A percentile compares a stretch with the other conserved stretches of the same genome.
phyloP scores from a whole-genome alignment of 1,284 basidiomycete genomes.

The Microbotryum intermedium region DNA sequence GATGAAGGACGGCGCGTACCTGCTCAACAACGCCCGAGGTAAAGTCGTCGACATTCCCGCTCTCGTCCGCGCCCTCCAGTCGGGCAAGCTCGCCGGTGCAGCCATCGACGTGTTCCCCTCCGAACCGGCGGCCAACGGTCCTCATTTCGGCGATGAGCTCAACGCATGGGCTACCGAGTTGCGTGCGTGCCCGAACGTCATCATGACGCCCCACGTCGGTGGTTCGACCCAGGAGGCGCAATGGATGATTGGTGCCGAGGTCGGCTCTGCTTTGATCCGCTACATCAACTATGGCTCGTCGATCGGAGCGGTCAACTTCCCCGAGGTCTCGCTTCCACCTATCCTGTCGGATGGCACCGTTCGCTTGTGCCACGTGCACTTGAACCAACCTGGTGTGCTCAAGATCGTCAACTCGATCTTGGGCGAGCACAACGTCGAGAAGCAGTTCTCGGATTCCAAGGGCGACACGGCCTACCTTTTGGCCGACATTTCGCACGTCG shows the following conservation, averaged over 20 bases:
- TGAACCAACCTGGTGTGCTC: conserved; percentile 95
- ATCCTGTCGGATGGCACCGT: conserved; percentile 68
- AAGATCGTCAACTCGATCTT: conserved; percentile 86
- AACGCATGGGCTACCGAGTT: conserved; percentile 72
- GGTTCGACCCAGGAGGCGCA: conserved; percentile 99
- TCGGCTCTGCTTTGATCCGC: conserved; percentile 70
- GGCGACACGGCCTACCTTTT: conserved; percentile 91
- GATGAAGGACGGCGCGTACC: conserved; percentile 93
- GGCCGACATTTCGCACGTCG: conserved; percentile 90
- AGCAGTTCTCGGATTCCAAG: conserved; percentile 87
- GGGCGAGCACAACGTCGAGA: conserved; percentile 94
- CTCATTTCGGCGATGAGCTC: conserved; percentile 69
- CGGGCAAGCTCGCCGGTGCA: conserved; percentile 81
- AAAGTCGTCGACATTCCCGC: conserved; percentile 91
- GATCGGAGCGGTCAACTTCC: conserved; percentile 94
- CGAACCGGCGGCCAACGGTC: conserved; percentile 85
- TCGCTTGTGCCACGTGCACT: conserved; percentile 92
- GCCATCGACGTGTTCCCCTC: conserved; percentile 92
- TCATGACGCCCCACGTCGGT: conserved; percentile 96
- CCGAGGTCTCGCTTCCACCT: conserved; percentile 90
- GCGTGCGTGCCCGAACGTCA: conserved; percentile 70
- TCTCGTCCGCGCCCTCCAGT: conserved; percentile 69
- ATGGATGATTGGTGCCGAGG: conserved; percentile 91
- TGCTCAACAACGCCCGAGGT: conserved; percentile 97
- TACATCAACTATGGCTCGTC: conserved; percentile 92